Evolutionary conservation across 805 yeast species (phyloP).

Genomic region (Monosporozyma aerobia): DNA sequence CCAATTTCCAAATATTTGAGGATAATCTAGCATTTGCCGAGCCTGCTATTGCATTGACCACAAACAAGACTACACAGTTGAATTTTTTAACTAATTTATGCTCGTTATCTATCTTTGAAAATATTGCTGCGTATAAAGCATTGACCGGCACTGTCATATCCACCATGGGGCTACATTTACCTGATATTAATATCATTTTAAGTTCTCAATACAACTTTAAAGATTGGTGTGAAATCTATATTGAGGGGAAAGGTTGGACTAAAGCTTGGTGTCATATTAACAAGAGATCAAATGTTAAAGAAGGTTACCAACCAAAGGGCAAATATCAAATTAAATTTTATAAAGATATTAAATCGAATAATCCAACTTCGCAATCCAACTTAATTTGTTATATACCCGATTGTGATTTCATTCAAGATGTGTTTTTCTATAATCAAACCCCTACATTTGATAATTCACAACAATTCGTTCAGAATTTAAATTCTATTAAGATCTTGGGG

Average conservation of each 20-base stretch:
- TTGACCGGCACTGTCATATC: constrained; percentile 25
- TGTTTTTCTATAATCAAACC: constrained; percentile 18
- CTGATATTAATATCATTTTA: constrained; percentile 24
- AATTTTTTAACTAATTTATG: constrained; percentile 7
- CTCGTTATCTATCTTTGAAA: constrained; percentile 19
- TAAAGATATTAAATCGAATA: constrained; percentile 19
- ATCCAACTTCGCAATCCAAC: constrained; percentile 16
- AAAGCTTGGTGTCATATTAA: constrained; percentile 29
- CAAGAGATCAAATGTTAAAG: constrained; percentile 6
- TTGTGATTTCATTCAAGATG: constrained; percentile 20
- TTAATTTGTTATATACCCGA: constrained; percentile 25
- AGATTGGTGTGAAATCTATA: constrained; percentile 29
- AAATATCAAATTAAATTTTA: constrained; percentile 23
- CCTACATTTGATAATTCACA: background rate
- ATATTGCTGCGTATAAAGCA: constrained; percentile 19
- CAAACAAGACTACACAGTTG: constrained; percentile 1
- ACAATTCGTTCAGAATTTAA: constrained; percentile 9
- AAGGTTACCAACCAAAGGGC: constrained; percentile 13
- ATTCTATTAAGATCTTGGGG: constrained; percentile 17
- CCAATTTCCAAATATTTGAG: constrained; percentile 1
- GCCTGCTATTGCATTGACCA: constrained; percentile 2
- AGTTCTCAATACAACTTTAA: constrained; percentile 23
- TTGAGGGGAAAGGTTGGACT: constrained; percentile 25
- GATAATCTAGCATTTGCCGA: constrained; percentile 4
- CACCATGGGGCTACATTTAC: constrained; percentile 17